phyloP scores from a whole-genome alignment of 2,329 filamentous ascomycete species.

The Penicillium nordicum region DNA sequence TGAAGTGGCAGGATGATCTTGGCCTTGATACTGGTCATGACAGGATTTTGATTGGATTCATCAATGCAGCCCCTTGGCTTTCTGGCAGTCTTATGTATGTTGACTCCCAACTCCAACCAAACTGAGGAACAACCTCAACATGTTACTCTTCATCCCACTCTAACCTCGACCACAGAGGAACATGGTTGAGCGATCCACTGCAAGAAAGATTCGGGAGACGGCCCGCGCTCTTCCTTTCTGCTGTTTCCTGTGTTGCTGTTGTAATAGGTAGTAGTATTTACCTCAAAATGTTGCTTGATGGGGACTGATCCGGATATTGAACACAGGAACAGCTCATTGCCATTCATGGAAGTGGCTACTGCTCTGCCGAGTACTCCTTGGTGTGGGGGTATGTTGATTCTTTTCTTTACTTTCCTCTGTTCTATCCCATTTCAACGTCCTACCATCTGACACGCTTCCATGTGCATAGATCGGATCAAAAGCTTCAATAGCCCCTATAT shows the following conservation, averaged over 20 bases:
- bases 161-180: not conserved
- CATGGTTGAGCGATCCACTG: conserved; percentile 23
- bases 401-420: not conserved
- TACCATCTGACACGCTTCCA: not conserved
- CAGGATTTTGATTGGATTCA: not conserved
- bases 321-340: conserved; percentile 7
- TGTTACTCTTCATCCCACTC: not conserved
- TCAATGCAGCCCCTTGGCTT: conserved; percentile 1
- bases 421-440: not conserved
- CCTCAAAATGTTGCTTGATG: not conserved
- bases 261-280: not conserved
- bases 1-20: not conserved
- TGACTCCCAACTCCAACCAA: too few species aligned
- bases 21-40: not conserved
- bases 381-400: conserved; percentile 22
- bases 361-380: conserved; percentile 28
- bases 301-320: not conserved
- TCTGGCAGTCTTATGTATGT: not conserved
- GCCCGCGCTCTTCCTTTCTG: conserved; percentile 39
- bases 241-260: conserved; percentile 22
- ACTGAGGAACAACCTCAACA: too few species aligned
- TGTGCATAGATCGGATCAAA: conserved; percentile 19
- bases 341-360: conserved; percentile 27
- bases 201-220: conserved; percentile 27
- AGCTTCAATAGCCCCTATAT: conserved; percentile 24